Base-by-base conservation (phyloP, 1,139 yeast genomes). In the Debaryomycetaceae sp. region DNA sequence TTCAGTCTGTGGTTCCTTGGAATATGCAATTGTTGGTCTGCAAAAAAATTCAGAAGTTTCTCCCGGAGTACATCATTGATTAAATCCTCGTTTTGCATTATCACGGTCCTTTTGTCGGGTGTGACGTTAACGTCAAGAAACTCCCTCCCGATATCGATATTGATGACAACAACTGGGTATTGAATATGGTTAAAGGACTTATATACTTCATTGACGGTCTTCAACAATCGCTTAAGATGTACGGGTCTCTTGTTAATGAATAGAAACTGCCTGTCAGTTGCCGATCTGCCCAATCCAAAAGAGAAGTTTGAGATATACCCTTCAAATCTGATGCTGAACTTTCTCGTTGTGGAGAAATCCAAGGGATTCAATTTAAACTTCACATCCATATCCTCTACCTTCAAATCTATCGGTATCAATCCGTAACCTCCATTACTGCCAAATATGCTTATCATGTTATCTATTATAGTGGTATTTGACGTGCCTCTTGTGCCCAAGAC, bases 41-140 rank as follows among this genome's bases (percentile, higher is more conserved):
- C 70, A 56, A 72, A 84, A 51, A 75, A 72, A 1, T 60, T 57
- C 1, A 57, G 53, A 23, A 84, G 50, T 34, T 63, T 59, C 24
- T 64, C 70, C 45, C 76, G 66, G 3, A 89, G 54, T 1, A 66
- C 63, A 36, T 83, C 86, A 6, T 86, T 55, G 1, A 90, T 60
- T 11, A 65, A 62, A 5, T 65, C 62, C 59, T 91, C 97, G 49
- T 81, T 74, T 45, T 85, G 91, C 1, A 93, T 59, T 53, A 88
- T 58, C 2, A 93, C 72, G 3, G 81, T 78, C 40, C 95, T 70
- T 59, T 93, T 93, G 59, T 93, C 97, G 0, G 99, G 99, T 0
- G 96, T 83, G 1, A 95, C 85, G 62, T 93, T 93, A 17, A 93
- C 75, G 65, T 93, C 99, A 34, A 87, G 62, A 22, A 72, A 67